Conservation (phyloP, 2,329 filamentous ascomycete species). For the Aaosphaeria arxii region DNA sequence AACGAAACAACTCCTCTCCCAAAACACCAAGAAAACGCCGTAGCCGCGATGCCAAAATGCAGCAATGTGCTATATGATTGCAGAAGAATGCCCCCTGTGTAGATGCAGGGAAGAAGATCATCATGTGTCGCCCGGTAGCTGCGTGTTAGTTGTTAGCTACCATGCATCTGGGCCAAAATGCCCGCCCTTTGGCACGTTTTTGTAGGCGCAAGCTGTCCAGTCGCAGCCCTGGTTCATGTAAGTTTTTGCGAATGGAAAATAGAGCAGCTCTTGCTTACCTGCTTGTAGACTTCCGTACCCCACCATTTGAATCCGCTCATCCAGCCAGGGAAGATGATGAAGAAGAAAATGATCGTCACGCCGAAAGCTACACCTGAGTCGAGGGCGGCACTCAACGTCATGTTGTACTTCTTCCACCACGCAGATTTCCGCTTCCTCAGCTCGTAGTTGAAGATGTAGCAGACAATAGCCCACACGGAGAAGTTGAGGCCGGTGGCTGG, state of each 20-base stretch:
- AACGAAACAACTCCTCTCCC: too few species aligned
- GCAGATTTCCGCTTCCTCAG: constrained; percentile 65
- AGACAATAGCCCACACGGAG: constrained; percentile 80
- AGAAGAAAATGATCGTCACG: constrained; percentile 81
- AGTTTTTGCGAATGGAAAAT: background rate
- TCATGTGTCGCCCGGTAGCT: too few species aligned
- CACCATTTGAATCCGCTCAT: constrained; percentile 77
- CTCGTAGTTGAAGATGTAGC: constrained; percentile 78
- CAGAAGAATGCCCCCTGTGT: too few species aligned
- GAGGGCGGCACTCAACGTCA: constrained; percentile 80
- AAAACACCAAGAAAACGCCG: too few species aligned
- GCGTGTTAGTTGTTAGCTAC: constrained; percentile 6
- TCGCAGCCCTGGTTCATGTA: constrained; percentile 61
- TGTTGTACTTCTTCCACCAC: constrained; percentile 92
- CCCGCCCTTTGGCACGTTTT: constrained; percentile 46
- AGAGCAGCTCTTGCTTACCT: constrained; percentile 34
- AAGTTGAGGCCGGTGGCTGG: constrained; percentile 82
- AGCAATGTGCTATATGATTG: too few species aligned
- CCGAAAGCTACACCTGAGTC: constrained; percentile 81
- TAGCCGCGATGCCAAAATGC: too few species aligned
- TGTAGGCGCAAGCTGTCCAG: constrained; percentile 77
- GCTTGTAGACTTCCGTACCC: constrained; percentile 83
- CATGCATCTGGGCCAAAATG: constrained; percentile 34
- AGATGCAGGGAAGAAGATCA: too few species aligned
- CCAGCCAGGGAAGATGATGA: constrained; percentile 76